phyloP scores from a whole-genome alignment of 1,284 basidiomycete genomes.

The Sporisorium sorghi region DNA sequence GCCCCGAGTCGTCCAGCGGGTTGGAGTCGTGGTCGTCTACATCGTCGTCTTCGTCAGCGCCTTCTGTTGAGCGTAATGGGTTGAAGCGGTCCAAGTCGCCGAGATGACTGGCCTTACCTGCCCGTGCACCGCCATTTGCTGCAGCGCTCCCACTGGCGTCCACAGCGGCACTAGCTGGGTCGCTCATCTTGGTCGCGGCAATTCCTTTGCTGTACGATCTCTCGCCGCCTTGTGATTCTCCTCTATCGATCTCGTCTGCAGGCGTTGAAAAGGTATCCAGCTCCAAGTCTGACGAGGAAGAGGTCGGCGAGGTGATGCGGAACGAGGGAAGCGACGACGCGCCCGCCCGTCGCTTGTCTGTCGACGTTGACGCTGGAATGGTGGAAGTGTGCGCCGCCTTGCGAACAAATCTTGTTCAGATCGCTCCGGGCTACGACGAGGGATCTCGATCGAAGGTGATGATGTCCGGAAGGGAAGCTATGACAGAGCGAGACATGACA shows the following conservation, averaged over 20 bases:
- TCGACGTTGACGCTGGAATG: conserved; percentile 21
- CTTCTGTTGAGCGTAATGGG: conserved; percentile 9
- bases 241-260: neutral
- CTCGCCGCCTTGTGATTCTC: neutral
- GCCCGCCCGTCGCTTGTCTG: conserved; percentile 23
- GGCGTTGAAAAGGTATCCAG: conserved; percentile 34
- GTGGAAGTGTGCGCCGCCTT: neutral
- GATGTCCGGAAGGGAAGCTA: no score
- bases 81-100: conserved; percentile 34
- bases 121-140: neutral
- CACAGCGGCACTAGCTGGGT: conserved; percentile 18
- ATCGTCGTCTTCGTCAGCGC: conserved; percentile 11
- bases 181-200: conserved; percentile 18
- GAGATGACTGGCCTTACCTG: conserved; percentile 5
- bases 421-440: no score
- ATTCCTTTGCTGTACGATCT: neutral
- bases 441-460: no score
- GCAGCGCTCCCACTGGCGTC: neutral
- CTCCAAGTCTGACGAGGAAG: conserved; percentile 29
- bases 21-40: conserved; percentile 14
- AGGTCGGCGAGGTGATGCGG: conserved; percentile 33
- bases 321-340: conserved; percentile 36
- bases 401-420: no score
- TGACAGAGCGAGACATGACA: no score
- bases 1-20: conserved; percentile 33